Percentiles rank a stretch among this genome's conserved stretches.
Conservation (phyloP, 768 basidiomycete species). For the Mycena filopes region DNA sequence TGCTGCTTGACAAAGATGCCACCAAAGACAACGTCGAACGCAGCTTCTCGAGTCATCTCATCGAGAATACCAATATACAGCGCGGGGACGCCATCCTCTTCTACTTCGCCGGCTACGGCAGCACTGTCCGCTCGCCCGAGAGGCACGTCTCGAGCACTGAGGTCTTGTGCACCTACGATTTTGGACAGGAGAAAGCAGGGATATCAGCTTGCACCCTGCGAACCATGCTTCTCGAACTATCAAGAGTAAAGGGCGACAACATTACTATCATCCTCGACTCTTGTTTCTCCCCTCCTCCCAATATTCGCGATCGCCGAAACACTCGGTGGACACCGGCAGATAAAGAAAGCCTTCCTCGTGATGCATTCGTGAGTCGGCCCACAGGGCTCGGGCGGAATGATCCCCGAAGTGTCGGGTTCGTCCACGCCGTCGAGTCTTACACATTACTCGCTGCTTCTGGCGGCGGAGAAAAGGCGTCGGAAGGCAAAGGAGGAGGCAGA, state of each 20-base stretch:
- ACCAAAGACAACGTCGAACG: constrained; percentile 71
- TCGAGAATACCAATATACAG: constrained; percentile 68
- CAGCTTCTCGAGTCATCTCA: constrained; percentile 67
- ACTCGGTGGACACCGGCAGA: constrained; percentile 70
- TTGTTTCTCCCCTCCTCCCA: constrained; percentile 63
- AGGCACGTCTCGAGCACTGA: constrained; percentile 50
- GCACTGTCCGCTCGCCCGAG: constrained; percentile 60
- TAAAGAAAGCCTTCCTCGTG: constrained; percentile 61
- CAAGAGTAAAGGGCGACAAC: constrained; percentile 70
- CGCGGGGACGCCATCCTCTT: constrained; percentile 72
- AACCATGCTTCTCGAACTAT: constrained; percentile 66
- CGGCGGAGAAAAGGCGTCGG: constrained; percentile 63
- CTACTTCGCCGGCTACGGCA: constrained; percentile 81
- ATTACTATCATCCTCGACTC: constrained; percentile 75
- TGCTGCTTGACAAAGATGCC: constrained; percentile 67
- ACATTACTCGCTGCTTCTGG: constrained; percentile 67
- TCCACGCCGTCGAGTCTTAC: constrained; percentile 54
- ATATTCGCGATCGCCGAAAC: constrained; percentile 54
- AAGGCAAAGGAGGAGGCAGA: constrained; percentile 69
- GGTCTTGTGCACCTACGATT: constrained; percentile 74
- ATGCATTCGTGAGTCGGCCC: constrained; percentile 64
- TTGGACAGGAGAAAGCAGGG: constrained; percentile 65
- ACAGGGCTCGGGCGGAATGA: constrained; percentile 51
- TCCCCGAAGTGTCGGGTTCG: constrained; percentile 53
- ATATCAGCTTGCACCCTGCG: constrained; percentile 75